Conservation (phyloP, 257 asterid species). For the Nicotiana sylvestris region DNA sequence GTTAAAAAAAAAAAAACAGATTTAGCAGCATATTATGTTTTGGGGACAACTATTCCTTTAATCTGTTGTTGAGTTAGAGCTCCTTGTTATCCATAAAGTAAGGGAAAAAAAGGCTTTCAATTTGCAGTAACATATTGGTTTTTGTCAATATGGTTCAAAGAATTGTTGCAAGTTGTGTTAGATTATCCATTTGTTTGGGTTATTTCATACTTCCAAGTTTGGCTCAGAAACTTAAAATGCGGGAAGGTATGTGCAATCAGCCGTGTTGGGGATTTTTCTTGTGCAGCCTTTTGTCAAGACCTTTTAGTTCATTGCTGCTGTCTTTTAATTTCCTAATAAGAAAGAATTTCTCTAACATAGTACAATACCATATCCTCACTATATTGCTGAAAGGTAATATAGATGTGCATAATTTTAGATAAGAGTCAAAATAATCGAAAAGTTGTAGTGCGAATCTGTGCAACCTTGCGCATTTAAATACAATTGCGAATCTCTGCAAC, state of each 20-base stretch:
- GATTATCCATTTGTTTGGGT: neutral
- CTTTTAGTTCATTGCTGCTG: neutral
- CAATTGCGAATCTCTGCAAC: neutral
- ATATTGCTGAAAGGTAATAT: neutral
- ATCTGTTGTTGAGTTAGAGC: neutral
- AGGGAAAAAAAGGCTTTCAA: neutral
- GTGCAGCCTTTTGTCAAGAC: neutral
- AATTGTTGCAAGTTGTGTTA: neutral
- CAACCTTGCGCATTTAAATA: neutral
- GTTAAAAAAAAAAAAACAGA: neutral
- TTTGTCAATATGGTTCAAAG: neutral
- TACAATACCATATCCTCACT: neutral
- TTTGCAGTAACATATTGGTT: neutral
- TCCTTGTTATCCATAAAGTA: neutral
- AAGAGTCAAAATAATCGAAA: neutral
- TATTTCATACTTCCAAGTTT: neutral
- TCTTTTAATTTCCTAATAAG: neutral
- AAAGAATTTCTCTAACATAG: neutral
- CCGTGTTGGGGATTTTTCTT: neutral
- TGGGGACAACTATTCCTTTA: neutral
- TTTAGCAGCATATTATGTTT: neutral
- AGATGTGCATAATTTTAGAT: neutral
- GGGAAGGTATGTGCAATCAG: neutral
- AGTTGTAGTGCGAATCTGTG: neutral
- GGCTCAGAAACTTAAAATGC: neutral